A percentile compares a stretch with the other conserved stretches of the same genome.
Evolutionary conservation across 2,329 filamentous ascomycete species (phyloP).

Genomic region (Cadophora malorum): DNA sequence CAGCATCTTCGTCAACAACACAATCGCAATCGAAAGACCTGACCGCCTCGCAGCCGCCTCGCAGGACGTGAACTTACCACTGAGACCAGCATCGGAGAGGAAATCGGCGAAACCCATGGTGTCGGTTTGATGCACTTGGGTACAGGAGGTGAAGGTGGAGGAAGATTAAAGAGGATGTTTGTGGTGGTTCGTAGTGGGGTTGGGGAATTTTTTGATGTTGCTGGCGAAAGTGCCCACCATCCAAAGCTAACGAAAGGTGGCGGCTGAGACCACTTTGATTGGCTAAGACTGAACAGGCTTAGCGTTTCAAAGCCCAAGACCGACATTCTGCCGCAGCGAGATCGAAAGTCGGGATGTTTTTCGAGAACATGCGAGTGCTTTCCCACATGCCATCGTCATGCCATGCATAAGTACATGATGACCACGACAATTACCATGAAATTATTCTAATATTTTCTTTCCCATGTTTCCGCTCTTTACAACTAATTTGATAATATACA

Average conservation of each 20-base stretch:
- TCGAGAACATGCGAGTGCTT: constrained; percentile 22
- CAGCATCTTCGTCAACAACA: constrained; percentile 32
- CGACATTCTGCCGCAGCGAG: not conserved
- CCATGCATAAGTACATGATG: not conserved
- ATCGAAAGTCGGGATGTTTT: not conserved
- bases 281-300: constrained; percentile 1
- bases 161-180: constrained; percentile 20
- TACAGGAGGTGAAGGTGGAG: constrained; percentile 7
- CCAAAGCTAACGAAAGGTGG: not conserved
- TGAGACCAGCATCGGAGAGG: constrained; percentile 68
- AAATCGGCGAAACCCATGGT: constrained; percentile 75
- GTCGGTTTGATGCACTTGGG: constrained; percentile 25
- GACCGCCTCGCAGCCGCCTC: constrained; percentile 20
- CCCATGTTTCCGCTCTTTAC: constrained; percentile 16
- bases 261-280: constrained; percentile 11
- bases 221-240: constrained; percentile 3
- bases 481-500: constrained; percentile 25
- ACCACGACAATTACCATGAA: not conserved
- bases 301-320: not conserved
- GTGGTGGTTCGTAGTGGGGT: constrained; percentile 28
- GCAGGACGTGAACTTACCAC: constrained; percentile 51
- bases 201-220: constrained; percentile 20
- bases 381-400: constrained; percentile 9
- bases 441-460: constrained; percentile 25
- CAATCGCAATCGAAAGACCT: constrained; percentile 25